phyloP scores from a whole-genome alignment of 257 asterid genomes.

The Solanum clarkiae region DNA sequence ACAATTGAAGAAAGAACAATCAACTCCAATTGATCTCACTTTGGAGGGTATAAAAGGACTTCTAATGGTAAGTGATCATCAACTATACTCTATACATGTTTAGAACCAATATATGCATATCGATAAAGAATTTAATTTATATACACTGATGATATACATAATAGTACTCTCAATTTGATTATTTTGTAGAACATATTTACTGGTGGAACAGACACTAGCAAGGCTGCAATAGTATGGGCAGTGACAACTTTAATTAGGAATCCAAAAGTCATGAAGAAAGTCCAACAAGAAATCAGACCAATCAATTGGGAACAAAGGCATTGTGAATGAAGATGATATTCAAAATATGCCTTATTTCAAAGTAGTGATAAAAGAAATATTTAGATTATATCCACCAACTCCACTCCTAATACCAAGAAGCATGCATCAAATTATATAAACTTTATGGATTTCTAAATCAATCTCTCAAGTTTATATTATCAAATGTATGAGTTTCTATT shows the following conservation, averaged over 20 bases:
- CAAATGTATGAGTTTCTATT: too few species aligned
- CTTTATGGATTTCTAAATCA: too few species aligned
- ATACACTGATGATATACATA: rapidly evolving
- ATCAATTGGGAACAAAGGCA: too few species aligned
- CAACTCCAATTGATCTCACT: neutral
- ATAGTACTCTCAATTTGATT: too few species aligned
- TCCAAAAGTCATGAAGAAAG: neutral
- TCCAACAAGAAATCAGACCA: too few species aligned
- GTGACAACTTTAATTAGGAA: neutral
- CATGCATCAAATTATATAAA: too few species aligned
- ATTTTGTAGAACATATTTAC: neutral
- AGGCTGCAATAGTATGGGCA: neutral
- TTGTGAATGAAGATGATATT: too few species aligned
- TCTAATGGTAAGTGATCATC: neutral
- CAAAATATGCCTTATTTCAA: neutral
- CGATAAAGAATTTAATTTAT: too few species aligned
- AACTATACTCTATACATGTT: neutral
- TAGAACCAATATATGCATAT: too few species aligned
- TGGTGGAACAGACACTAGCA: neutral
- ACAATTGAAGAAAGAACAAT: neutral
- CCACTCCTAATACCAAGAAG: neutral
- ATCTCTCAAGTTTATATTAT: too few species aligned
- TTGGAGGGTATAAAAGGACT: neutral
- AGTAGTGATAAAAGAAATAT: neutral
- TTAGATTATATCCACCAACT: neutral